Base-by-base conservation (phyloP, 345 rosid genomes). In the Clarkia xantiana region DNA sequence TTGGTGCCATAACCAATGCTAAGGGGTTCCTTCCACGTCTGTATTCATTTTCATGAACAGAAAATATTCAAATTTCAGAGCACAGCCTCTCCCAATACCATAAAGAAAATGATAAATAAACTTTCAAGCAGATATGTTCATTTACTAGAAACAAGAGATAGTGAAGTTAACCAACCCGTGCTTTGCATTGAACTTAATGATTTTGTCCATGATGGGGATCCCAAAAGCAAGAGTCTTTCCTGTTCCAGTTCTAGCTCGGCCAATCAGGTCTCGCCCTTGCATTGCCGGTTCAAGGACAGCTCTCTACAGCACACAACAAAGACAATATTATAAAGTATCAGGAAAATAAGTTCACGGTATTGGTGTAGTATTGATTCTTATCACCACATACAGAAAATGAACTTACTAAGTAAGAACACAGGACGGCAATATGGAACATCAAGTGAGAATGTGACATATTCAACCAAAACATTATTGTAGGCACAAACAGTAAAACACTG, bases 151-250 rank as follows among this genome's bases (percentile, higher is more conserved):
- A 19, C 19, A 15, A 46, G 56, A 14, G 1, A 11, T 2, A 12
- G 18, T n/a, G 13, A 59, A 45, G 39, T 41, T 7, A 40, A 68
- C 88, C 48, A 61, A 93, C 99, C 97, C 97, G 39, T 87, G 88
- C 61, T 87, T 76, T 19, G 76, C 77, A 51, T 87, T 93, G 72
- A 40, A 87, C 58, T 76, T 69, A 54, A 82, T 72, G 60, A 93
- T 93, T 55, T 70, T 76, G 63, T 93, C 95, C 22, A 93, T 49
- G 18, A 87, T 52, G 4, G 99, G 97, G 38, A 87, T 87, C 72
- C 97, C 97, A 55, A 93, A 93, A 51, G 99, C 95, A 57, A 93
- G 95, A 2, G 97, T 93, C 71, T 93, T 93, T 18, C 97, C 95
- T 0, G 95, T 93, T 65, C 99, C 97, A 0, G 97, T 87, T 67